phyloP scores from a whole-genome alignment of 805 yeast genomes.

The Hanseniaspora meyeri region DNA sequence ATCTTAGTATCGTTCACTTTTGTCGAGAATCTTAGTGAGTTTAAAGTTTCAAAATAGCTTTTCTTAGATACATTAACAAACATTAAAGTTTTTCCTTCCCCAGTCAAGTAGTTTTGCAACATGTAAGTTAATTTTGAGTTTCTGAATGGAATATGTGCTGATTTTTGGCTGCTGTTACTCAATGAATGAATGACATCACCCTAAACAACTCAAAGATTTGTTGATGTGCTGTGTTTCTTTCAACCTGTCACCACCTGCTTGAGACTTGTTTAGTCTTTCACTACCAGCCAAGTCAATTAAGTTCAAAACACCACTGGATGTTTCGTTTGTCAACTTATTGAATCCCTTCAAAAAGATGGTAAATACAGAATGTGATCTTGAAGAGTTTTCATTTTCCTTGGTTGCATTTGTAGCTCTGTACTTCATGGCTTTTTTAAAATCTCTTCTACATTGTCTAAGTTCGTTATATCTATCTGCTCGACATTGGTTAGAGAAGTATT shows the following conservation, averaged over 20 bases:
- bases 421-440: constrained; percentile 44
- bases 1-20: constrained; percentile 53
- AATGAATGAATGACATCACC: constrained; percentile 81
- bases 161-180: constrained; percentile 40
- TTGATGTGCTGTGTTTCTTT: constrained; percentile 84
- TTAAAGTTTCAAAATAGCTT: constrained; percentile 65
- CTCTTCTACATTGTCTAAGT: constrained; percentile 37
- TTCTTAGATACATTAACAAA: constrained; percentile 59
- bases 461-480: constrained; percentile 35
- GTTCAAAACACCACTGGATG: constrained; percentile 51
- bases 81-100: constrained; percentile 82
- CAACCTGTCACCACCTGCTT: constrained; percentile 66
- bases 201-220: constrained; percentile 73
- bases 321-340: constrained; percentile 38
- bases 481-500: constrained; percentile 55
- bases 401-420: constrained; percentile 76
- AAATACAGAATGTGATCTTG: constrained; percentile 83
- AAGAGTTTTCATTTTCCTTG: constrained; percentile 66
- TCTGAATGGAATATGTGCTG: constrained; percentile 72
- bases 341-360: constrained; percentile 47
- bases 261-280: constrained; percentile 65
- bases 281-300: constrained; percentile 90
- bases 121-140: constrained; percentile 86
- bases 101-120: constrained; percentile 71
- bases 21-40: constrained; percentile 79